Conservation (phyloP, 176 grass and related monocot genomes). For the Areca catechu region DNA sequence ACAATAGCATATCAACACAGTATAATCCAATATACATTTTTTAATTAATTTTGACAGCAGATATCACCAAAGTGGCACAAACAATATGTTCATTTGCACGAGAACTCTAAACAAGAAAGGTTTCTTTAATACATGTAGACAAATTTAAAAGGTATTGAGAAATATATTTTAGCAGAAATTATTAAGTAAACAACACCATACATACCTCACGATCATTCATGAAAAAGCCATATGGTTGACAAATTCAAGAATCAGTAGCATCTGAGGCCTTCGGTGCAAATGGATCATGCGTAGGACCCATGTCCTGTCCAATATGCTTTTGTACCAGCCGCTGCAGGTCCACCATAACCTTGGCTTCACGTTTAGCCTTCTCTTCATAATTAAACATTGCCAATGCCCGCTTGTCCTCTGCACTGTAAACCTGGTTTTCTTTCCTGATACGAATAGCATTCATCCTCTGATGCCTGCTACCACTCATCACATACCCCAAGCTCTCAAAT, state of each 20-base stretch:
- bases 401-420: constrained; percentile 98
- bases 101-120: no score
- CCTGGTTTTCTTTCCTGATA: constrained; percentile 98
- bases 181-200: neutral
- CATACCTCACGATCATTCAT: constrained; percentile 6
- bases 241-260: constrained; percentile 38
- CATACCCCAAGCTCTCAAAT: constrained; percentile 82
- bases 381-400: constrained; percentile 93
- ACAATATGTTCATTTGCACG: no score
- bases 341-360: constrained; percentile 96
- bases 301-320: constrained; percentile 77
- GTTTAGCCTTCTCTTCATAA: constrained; percentile 84
- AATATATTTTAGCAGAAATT: no score
- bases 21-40: no score
- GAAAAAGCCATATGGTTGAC: no score
- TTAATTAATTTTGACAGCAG: no score
- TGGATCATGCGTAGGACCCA: constrained; percentile 61
- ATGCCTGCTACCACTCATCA: constrained; percentile 96
- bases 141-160: no score
- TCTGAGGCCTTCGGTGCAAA: constrained; percentile 39
- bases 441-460: constrained; percentile 98
- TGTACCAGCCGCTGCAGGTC: constrained; percentile 92
- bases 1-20: no score
- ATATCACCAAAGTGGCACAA: no score
- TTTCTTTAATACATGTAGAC: no score